Conservation (phyloP, 2,329 filamentous ascomycete genomes). For the Clonostachys rhizophaga region DNA sequence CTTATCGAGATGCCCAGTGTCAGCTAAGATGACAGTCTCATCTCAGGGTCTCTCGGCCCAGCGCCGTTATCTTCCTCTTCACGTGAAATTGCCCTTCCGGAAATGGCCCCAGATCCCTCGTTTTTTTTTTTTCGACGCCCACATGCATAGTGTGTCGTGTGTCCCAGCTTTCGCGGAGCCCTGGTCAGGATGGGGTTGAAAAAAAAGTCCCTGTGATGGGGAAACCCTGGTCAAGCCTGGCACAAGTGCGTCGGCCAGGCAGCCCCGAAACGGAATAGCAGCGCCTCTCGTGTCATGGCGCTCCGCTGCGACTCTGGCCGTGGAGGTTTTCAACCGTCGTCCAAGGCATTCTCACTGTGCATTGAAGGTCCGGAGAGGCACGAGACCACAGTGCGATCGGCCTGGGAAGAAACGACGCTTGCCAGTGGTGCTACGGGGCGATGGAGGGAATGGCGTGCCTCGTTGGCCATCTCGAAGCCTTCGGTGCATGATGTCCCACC, state of each 20-base stretch:
- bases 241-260: background rate
- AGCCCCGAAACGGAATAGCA: background rate
- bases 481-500: slow-evolving; percentile 1
- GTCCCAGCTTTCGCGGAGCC: no score
- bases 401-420: background rate
- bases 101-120: background rate
- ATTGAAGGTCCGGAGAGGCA: no score
- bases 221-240: background rate
- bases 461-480: slow-evolving; percentile 1
- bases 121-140: background rate
- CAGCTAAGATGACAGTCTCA: no score
- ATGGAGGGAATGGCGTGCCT: background rate
- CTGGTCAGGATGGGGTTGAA: background rate
- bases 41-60: no score
- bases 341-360: no score
- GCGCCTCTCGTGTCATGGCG: background rate
- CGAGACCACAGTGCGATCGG: background rate
- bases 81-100: background rate
- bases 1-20: no score
- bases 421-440: background rate
- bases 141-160: background rate
- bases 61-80: no score
- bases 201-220: slow-evolving; percentile 3
- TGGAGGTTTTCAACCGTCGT: no score
- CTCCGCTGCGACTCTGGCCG: background rate